Percentiles rank a stretch among this genome's conserved stretches.
Conservation (phyloP, 148 eudicot species). For the Tetragonia tetragonoides region DNA sequence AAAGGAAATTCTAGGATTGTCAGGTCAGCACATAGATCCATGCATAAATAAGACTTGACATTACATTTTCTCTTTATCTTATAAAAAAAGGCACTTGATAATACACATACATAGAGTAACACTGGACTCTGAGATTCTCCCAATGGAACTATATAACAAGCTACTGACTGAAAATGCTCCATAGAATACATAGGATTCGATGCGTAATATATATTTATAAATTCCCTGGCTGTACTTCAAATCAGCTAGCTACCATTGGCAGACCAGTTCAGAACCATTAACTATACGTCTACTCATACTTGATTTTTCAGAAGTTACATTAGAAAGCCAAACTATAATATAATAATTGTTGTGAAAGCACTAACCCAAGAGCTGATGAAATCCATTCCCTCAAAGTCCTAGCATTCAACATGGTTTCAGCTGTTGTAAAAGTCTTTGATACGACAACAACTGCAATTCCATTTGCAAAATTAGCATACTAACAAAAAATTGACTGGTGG, state of each 20-base stretch:
- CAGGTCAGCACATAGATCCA: not conserved
- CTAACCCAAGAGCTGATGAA: slow-evolving; percentile 89
- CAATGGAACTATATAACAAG: not conserved
- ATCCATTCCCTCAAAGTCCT: slow-evolving; percentile 98
- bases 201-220: not conserved
- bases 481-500: not conserved
- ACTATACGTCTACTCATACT: not conserved
- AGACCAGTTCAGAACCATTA: not conserved
- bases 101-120: not conserved
- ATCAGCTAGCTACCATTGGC: not conserved
- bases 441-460: slow-evolving; percentile 83
- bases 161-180: not conserved
- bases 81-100: not conserved
- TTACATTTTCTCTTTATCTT: no score
- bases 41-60: not conserved
- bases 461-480: slow-evolving; percentile 14
- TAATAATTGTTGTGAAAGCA: slow-evolving; percentile 6
- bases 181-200: not conserved
- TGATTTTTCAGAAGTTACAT: not conserved
- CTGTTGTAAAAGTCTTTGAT: slow-evolving; percentile 96
- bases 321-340: not conserved
- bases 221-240: not conserved
- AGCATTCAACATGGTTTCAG: slow-evolving; percentile 98
- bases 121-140: not conserved
- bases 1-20: not conserved